phyloP scores from a whole-genome alignment of 148 eudicot species.

The Fallopia convolvulus region DNA sequence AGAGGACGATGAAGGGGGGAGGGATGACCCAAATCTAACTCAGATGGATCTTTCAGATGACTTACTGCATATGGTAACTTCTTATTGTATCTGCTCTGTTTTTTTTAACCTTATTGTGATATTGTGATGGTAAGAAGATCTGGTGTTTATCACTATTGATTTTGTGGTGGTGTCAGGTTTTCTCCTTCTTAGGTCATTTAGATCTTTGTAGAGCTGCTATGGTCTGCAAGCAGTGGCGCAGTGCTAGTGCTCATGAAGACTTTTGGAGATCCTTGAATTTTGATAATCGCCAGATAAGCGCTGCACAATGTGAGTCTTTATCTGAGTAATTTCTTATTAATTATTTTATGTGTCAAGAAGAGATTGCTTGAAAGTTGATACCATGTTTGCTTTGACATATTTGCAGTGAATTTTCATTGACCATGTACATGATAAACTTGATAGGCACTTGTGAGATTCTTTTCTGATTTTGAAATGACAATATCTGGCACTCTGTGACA shows the following conservation, averaged over 20 bases:
- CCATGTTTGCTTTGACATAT: background rate
- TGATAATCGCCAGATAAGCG: conserved; percentile 60
- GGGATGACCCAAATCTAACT: conserved; percentile 36
- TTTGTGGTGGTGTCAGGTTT: conserved; percentile 46
- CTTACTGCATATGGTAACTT: conserved; percentile 76
- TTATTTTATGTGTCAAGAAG: background rate
- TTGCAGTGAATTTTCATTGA: background rate
- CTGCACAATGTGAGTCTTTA: conserved; percentile 57
- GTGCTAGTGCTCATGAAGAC: conserved; percentile 90
- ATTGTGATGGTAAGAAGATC: background rate
- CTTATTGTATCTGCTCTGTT: background rate
- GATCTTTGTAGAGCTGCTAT: conserved; percentile 86
- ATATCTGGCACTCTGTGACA: background rate
- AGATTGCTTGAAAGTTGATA: background rate
- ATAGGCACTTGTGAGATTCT: background rate
- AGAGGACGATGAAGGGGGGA: conserved; percentile 17
- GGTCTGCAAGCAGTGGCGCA: conserved; percentile 95
- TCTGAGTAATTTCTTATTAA: background rate
- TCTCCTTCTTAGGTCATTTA: conserved; percentile 68
- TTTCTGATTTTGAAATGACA: background rate
- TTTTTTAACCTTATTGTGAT: background rate
- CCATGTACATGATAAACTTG: background rate
- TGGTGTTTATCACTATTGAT: background rate
- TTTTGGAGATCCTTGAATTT: conserved; percentile 84
- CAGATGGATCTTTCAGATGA: conserved; percentile 98